A percentile compares a stretch with the other conserved stretches of the same genome.
phyloP scores from a whole-genome alignment of 257 asterid genomes.

The Fraxinus pennsylvanica region DNA sequence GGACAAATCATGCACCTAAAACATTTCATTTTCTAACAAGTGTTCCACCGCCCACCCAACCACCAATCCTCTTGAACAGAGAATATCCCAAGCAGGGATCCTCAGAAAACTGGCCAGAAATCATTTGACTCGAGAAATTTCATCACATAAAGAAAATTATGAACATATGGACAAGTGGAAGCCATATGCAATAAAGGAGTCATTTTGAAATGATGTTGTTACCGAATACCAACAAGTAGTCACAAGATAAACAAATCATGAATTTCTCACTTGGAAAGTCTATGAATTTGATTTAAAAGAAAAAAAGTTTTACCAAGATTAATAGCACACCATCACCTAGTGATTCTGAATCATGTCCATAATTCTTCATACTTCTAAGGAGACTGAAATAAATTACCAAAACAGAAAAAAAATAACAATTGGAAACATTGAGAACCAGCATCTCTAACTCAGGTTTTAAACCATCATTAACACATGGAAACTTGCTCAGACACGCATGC shows the following conservation, averaged over 20 bases:
- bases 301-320: not conserved
- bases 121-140: not conserved
- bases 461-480: slow-evolving; percentile 12
- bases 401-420: not conserved
- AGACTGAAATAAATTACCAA: not conserved
- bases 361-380: not conserved
- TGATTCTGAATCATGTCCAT: not conserved
- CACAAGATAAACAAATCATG: not conserved
- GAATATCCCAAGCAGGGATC: not conserved
- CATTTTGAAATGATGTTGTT: not conserved
- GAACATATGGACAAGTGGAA: not conserved
- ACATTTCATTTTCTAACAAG: not conserved
- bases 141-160: not conserved
- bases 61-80: not conserved
- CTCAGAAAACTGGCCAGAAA: slow-evolving; percentile 1
- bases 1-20: not conserved
- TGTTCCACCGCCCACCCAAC: not conserved
- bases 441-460: not conserved
- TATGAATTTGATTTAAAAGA: not conserved
- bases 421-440: not conserved
- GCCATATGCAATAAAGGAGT: not conserved
- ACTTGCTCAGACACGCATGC: not conserved
- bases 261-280: slow-evolving; percentile 1
- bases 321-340: not conserved
- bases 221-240: not conserved